A percentile compares a stretch with the other conserved stretches of the same genome.
phyloP scores from a whole-genome alignment of 2,329 filamentous ascomycete species.

The Colletotrichum eleusines region DNA sequence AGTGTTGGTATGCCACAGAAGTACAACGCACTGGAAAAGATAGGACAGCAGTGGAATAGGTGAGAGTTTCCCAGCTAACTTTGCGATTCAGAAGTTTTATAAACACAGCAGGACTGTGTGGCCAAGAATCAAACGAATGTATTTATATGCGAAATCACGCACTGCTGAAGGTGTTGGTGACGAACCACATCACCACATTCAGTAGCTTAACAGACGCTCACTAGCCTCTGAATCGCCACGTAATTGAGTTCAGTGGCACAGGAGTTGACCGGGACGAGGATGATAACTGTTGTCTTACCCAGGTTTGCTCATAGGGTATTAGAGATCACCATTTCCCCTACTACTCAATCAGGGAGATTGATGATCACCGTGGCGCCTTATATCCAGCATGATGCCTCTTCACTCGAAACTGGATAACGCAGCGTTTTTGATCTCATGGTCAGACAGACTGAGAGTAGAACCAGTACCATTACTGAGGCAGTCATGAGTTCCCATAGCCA shows the following conservation, averaged over 20 bases:
- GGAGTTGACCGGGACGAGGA: conserved; percentile 55
- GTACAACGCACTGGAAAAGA: not conserved
- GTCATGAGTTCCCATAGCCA: too few relatives aligned
- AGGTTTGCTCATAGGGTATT: not conserved
- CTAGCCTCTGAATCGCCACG: not conserved
- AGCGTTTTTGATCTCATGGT: not conserved
- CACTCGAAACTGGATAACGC: not conserved
- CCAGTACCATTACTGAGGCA: not conserved
- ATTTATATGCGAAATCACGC: not conserved
- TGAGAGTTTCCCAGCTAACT: not conserved
- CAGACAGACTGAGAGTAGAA: not conserved
- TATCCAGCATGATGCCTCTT: not conserved
- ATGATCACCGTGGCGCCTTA: not conserved
- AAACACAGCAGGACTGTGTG: not conserved
- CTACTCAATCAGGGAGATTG: not conserved
- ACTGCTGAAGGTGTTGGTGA: too few relatives aligned
- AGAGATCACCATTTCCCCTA: not conserved
- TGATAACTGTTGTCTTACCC: conserved; percentile 53
- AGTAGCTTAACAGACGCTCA: not conserved
- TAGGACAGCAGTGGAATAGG: too few relatives aligned
- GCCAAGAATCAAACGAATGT: not conserved
- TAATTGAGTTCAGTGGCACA: not conserved
- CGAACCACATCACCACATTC: not conserved
- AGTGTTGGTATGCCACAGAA: not conserved
- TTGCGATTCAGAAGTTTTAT: not conserved